Evolutionary conservation across 2,329 filamentous ascomycete genomes (phyloP).

Genomic region (Esteya vermicola): DNA sequence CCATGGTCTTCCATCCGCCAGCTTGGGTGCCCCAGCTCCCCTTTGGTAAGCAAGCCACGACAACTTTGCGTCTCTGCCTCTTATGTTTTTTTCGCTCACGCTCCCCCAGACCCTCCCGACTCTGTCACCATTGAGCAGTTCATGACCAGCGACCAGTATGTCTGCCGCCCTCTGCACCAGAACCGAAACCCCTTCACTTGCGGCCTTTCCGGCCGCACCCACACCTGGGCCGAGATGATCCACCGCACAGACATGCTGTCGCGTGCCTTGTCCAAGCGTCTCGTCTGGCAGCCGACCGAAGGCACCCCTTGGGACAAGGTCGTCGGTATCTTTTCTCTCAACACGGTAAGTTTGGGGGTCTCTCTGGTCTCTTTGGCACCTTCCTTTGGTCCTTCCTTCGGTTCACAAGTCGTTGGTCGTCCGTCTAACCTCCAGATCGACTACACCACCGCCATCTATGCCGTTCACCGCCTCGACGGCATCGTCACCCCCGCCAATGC

Average conservation of each 20-base stretch:
- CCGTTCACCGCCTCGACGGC: constrained; percentile 40
- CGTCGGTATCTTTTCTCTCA: constrained; percentile 55
- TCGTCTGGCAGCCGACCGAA: constrained; percentile 55
- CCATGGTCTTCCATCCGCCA: constrained; percentile 46
- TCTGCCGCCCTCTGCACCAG: constrained; percentile 46
- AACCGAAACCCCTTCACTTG: constrained; percentile 25
- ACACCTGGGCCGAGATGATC: constrained; percentile 5
- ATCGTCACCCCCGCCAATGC: constrained; percentile 57
- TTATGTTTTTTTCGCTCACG: not conserved
- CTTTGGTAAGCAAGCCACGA: constrained; percentile 30
- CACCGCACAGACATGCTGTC: constrained; percentile 9
- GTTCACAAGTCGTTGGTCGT: not conserved
- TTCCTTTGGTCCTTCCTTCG: not conserved
- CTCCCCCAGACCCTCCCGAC: constrained; percentile 46
- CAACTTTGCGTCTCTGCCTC: not conserved
- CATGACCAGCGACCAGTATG: constrained; percentile 58
- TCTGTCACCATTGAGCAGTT: constrained; percentile 63
- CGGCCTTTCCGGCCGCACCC: constrained; percentile 12
- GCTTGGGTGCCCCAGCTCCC: constrained; percentile 46
- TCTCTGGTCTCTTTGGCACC: not conserved
- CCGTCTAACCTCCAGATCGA: constrained; percentile 33
- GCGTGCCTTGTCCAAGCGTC: constrained; percentile 46
- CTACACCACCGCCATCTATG: constrained; percentile 37
- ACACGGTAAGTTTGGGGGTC: constrained; percentile 30
- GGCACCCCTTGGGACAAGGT: constrained; percentile 69